Evolutionary conservation across 305 asterid species (phyloP).

Genomic region (Fraxinus platypoda): DNA sequence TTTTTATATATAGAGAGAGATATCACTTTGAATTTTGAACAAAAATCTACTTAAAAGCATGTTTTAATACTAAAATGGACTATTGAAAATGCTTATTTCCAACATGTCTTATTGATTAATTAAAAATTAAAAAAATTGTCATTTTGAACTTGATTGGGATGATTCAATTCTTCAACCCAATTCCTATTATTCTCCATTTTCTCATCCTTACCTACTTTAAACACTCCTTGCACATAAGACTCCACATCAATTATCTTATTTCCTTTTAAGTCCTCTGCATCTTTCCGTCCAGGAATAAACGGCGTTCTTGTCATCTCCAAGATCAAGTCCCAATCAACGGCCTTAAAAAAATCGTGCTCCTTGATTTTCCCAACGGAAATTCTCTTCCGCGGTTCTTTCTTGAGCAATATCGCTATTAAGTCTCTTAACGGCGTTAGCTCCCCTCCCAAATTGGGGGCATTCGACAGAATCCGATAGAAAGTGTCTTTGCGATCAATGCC

Average conservation of each 20-base stretch:
- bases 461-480: constrained; percentile 42
- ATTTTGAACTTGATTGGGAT: constrained; percentile 42
- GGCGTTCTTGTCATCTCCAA: constrained; percentile 78
- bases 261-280: constrained; percentile 48
- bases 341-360: constrained; percentile 56
- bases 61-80: neutral
- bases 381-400: constrained; percentile 68
- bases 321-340: constrained; percentile 63
- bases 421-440: constrained; percentile 75
- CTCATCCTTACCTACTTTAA: constrained; percentile 37
- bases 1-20: too few species aligned
- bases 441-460: constrained; percentile 58
- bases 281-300: constrained; percentile 58
- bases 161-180: constrained; percentile 42
- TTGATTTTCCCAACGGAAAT: constrained; percentile 51
- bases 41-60: neutral
- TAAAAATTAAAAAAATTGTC: constrained; percentile 44
- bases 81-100: neutral
- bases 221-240: constrained; percentile 58
- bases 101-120: neutral
- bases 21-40: neutral
- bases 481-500: constrained; percentile 77
- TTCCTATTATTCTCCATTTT: constrained; percentile 15
- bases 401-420: constrained; percentile 67
- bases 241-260: constrained; percentile 64